These are phyloP conservation scores for Lichina pygmaea DNA, from an alignment of 495 filamentous ascomycete genomes.

Conservation along the genomic window DNA sequence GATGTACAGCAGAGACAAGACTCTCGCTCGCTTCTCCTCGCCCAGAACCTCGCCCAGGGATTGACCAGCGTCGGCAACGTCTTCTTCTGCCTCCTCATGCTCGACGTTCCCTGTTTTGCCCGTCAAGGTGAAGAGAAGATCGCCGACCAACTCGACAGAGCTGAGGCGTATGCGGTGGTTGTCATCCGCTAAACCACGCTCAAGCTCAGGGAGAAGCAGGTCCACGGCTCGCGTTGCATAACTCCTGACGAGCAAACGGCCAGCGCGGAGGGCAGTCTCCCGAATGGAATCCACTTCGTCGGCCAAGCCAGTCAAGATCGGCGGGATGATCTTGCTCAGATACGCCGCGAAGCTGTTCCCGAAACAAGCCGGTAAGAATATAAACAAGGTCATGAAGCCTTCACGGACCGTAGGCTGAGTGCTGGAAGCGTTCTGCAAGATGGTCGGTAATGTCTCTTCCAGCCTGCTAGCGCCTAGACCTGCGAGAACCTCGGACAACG, in stretches of 20 bases:
- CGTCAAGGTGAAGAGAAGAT: conserved; percentile 90
- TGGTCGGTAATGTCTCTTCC: conserved; percentile 89
- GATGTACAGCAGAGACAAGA: conserved; percentile 84
- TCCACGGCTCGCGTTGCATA: conserved; percentile 89
- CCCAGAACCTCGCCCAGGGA: conserved; percentile 83
- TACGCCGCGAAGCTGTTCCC: conserved; percentile 96
- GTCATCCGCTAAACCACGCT: conserved; percentile 82
- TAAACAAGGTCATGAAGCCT: conserved; percentile 98
- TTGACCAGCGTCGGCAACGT: conserved; percentile 57
- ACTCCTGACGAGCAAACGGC: conserved; percentile 87
- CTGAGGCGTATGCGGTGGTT: conserved; percentile 91
- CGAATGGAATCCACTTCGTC: conserved; percentile 90
- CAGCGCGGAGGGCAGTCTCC: conserved; percentile 76
- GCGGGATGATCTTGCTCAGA: conserved; percentile 83
- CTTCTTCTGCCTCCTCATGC: conserved; percentile 52
- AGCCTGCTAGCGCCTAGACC: conserved; percentile 75
- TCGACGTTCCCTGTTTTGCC: conserved; percentile 73
- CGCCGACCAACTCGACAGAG: conserved; percentile 90
- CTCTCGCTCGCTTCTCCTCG: conserved; percentile 83
- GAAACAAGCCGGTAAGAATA: conserved; percentile 95
- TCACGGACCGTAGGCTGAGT: conserved; percentile 74
- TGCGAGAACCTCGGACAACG: conserved; percentile 85
- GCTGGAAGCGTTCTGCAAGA: conserved; percentile 85
- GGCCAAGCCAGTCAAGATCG: conserved; percentile 79
- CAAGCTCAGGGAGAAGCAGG: conserved; percentile 74